Evolutionary conservation across 805 yeast species (phyloP).

Genomic region (Candida pini): DNA sequence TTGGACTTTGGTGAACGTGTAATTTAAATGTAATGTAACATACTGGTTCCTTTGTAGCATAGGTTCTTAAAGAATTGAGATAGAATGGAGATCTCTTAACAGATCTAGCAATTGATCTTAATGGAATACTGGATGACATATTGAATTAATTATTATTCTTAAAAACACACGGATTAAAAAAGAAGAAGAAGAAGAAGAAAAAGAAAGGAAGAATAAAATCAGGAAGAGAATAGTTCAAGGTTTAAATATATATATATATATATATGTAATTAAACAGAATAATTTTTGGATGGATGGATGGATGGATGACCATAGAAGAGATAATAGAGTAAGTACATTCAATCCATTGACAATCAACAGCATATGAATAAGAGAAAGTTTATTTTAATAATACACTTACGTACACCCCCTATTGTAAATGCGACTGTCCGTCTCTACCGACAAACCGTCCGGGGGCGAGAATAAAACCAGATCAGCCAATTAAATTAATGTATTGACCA

Average conservation of each 20-base stretch:
- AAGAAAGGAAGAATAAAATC: too few relatives aligned
- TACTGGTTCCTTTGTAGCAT: conserved; percentile 35
- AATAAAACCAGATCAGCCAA: too few relatives aligned
- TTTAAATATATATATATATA: too few relatives aligned
- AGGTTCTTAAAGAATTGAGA: conserved; percentile 26
- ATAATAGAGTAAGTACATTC: too few relatives aligned
- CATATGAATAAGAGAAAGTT: too few relatives aligned
- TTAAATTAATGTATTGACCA: too few relatives aligned
- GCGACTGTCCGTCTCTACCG: too few relatives aligned
- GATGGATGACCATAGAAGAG: neutral
- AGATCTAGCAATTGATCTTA: conserved; percentile 27
- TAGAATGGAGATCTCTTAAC: conserved; percentile 20
- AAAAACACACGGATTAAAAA: neutral
- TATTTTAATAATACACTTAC: too few relatives aligned
- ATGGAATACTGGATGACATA: conserved; percentile 1
- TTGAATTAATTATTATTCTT: neutral
- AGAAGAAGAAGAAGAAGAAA: neutral
- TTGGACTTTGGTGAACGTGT: neutral
- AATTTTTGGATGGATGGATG: neutral
- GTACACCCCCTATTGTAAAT: too few relatives aligned
- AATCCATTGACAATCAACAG: too few relatives aligned
- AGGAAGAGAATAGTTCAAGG: too few relatives aligned
- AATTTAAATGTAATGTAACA: conserved; percentile 6
- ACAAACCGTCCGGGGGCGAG: too few relatives aligned
- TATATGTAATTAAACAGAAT: neutral